A percentile compares a stretch with the other conserved stretches of the same genome.
Evolutionary conservation across 768 basidiomycete genomes (phyloP).

Genomic region (Boletus coccyginus): DNA sequence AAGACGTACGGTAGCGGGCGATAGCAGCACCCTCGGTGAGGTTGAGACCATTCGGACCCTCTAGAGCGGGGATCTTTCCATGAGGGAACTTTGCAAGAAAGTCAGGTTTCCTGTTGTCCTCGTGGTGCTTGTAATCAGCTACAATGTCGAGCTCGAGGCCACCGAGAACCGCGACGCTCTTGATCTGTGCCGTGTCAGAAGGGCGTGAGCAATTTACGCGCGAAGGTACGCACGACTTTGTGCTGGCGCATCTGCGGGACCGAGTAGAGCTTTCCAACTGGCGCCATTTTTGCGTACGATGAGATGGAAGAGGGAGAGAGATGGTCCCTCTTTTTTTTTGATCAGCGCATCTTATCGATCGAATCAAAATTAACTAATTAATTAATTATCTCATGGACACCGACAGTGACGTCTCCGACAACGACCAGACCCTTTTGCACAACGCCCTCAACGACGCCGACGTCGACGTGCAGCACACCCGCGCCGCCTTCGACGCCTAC

Average conservation of each 20-base stretch:
- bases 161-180: constrained; percentile 56
- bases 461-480: constrained; percentile 10
- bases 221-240: constrained; percentile 40
- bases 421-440: constrained; percentile 14
- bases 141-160: constrained; percentile 57
- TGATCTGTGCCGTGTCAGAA: constrained; percentile 36
- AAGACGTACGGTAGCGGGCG: constrained; percentile 81
- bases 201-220: background rate
- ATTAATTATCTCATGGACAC: constrained; percentile 25
- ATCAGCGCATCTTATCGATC: constrained; percentile 33
- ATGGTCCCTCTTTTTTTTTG: constrained; percentile 12
- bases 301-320: constrained; percentile 22
- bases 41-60: constrained; percentile 71
- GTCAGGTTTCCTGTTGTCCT: constrained; percentile 68
- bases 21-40: constrained; percentile 79
- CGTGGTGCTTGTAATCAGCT: constrained; percentile 52
- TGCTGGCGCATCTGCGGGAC: constrained; percentile 36
- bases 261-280: constrained; percentile 66
- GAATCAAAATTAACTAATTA: constrained; percentile 17
- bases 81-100: constrained; percentile 74
- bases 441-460: constrained; percentile 18
- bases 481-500: constrained; percentile 83
- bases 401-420: constrained; percentile 29
- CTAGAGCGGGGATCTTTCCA: constrained; percentile 84
- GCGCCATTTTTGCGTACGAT: constrained; percentile 42